phyloP scores from a whole-genome alignment of 2,329 filamentous ascomycete genomes.

The Diaporthe vaccinii region DNA sequence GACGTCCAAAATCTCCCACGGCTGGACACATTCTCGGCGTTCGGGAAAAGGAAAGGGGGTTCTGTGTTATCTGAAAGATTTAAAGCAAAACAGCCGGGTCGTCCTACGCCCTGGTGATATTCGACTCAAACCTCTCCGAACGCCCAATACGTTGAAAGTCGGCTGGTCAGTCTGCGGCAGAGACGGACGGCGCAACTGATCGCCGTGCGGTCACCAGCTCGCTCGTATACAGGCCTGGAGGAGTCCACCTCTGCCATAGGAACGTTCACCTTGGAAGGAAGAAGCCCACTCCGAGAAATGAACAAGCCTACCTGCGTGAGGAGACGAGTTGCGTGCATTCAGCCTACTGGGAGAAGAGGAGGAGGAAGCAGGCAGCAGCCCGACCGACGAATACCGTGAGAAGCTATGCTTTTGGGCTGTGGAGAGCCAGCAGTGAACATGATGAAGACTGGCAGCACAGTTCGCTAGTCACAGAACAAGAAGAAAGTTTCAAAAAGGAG shows the following conservation, averaged over 20 bases:
- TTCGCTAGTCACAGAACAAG: neutral
- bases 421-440: neutral
- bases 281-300: neutral
- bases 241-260: neutral
- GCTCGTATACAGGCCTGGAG: too few relatives aligned
- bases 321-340: neutral
- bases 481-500: neutral
- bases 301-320: neutral
- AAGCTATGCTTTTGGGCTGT: neutral
- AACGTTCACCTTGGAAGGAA: neutral
- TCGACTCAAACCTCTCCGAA: constrained; percentile 19
- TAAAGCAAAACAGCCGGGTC: constrained; percentile 31
- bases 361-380: neutral
- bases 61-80: constrained; percentile 38
- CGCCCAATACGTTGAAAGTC: neutral
- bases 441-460: neutral
- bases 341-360: neutral
- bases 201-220: neutral
- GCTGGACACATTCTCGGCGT: constrained; percentile 41
- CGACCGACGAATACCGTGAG: neutral
- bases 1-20: constrained; percentile 36
- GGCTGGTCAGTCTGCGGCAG: neutral
- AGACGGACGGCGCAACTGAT: neutral
- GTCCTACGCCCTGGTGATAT: constrained; percentile 31
- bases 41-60: constrained; percentile 41